Evolutionary conservation across 352 stramenopile species (phyloP).

Genomic region (Pythium dissimile): DNA sequence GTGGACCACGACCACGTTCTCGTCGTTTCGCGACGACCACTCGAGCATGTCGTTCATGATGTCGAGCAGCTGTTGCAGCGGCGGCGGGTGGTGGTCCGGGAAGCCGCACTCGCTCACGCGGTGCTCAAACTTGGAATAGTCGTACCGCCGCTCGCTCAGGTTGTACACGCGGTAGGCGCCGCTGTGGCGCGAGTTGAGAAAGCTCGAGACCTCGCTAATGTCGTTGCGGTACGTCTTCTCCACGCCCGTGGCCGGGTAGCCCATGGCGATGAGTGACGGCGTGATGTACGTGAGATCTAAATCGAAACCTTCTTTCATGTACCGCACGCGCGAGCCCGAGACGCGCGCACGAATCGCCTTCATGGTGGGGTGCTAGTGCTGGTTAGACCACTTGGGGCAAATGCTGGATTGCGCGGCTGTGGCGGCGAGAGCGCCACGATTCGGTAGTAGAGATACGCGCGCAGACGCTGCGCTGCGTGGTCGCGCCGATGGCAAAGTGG

Average conservation of each 20-base stretch:
- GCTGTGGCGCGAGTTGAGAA: constrained; percentile 67
- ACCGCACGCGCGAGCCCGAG: constrained; percentile 78
- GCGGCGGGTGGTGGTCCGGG: constrained; percentile 77
- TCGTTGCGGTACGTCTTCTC: constrained; percentile 87
- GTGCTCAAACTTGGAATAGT: constrained; percentile 70
- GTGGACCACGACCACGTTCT: constrained; percentile 80
- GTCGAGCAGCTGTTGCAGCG: constrained; percentile 71
- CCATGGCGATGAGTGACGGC: constrained; percentile 76
- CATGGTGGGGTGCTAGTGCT: constrained; percentile 34
- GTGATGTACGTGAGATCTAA: constrained; percentile 87
- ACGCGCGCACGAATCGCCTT: constrained; percentile 75
- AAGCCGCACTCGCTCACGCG: constrained; percentile 77
- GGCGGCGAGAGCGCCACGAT: not conserved
- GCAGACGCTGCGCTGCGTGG: not conserved
- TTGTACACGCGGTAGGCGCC: constrained; percentile 78
- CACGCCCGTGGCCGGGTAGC: constrained; percentile 73
- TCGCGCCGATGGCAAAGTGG: not conserved
- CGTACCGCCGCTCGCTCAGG: constrained; percentile 76
- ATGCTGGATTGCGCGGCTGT: not conserved
- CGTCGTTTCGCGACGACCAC: constrained; percentile 54
- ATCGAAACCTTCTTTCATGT: constrained; percentile 81
- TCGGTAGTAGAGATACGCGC: not conserved
- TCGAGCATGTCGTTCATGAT: constrained; percentile 86
- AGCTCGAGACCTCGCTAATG: constrained; percentile 67
- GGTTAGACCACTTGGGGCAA: not conserved